Base-by-base conservation (phyloP, 495 filamentous ascomycete species). In the Astrothelium subdiscretum region DNA sequence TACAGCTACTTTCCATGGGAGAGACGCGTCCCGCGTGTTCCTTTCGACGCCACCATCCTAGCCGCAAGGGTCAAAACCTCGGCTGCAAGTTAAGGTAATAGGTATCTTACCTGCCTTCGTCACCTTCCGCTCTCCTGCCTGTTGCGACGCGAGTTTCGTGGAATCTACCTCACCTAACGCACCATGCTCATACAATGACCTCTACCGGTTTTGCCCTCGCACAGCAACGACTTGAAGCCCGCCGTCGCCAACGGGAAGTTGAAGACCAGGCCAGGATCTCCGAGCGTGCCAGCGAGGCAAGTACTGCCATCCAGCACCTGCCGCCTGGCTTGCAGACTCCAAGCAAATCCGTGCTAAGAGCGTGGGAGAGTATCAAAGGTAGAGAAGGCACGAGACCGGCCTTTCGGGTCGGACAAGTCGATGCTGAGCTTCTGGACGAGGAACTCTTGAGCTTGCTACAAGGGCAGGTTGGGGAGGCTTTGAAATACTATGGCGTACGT, bases 401-500 rank as follows among this genome's bases (percentile, higher is more conserved):
- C 11, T 96, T 95, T 71, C 85, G 94, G 43, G 95, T 99, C 12
- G 91, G 92, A 6, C 94, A 99, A 77, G 88, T 99, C 29, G 94
- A 99, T 73, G 92, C 94, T 27, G 95, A 97, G 71, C 76, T 99
- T 32, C 76, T 99, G 43, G 94, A 99, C 72, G 91, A 97, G 70
- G 94, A 99, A 74, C 79, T 99, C 52, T 80, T 97, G 12, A 83
- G 85, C 26, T 77, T 97, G 67, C 75, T 99, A 60, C 90, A 88
- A 67, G 85, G 83, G 26, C 94, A 99, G 71, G 88, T 92, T 15
- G 89, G 89, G 59, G 89, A 96, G 61, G 94, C 87, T 8, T 74
- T 97, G 58, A 95, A 92, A 71, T 95, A 92, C 68, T 89, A 89
- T 58, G 88, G 88, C 42, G 85, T 87, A 70, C 71, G 80, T 64